Evolutionary conservation across 148 eudicot genomes (phyloP).

Genomic region (Spergularia bocconei): DNA sequence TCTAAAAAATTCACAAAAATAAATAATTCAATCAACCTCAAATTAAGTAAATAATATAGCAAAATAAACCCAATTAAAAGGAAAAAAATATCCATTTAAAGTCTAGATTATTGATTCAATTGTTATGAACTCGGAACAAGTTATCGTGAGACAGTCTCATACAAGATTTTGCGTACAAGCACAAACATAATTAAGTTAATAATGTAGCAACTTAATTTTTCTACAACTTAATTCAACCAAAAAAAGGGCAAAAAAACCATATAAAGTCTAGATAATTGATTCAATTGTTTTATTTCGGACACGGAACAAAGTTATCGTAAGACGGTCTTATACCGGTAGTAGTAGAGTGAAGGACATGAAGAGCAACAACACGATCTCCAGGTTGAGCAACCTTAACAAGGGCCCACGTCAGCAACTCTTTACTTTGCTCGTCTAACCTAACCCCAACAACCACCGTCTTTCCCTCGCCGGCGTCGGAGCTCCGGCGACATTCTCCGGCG

Average conservation of each 20-base stretch:
- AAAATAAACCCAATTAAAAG: neutral
- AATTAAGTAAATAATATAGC: neutral
- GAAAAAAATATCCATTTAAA: too few species aligned
- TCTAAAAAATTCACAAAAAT: slow-evolving; percentile 9
- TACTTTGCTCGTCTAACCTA: slow-evolving; percentile 43
- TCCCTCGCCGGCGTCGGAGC: slow-evolving; percentile 2
- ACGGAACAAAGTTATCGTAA: neutral
- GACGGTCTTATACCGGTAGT: neutral
- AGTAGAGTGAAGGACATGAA: slow-evolving; percentile 37
- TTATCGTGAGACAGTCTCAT: neutral
- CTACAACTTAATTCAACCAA: too few species aligned
- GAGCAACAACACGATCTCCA: slow-evolving; percentile 55
- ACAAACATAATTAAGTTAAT: too few species aligned
- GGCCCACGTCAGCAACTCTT: slow-evolving; percentile 50
- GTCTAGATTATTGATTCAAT: too few species aligned
- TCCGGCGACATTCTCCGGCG: slow-evolving; percentile 17
- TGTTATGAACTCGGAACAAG: neutral
- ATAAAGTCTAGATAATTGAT: too few species aligned
- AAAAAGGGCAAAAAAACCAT: too few species aligned
- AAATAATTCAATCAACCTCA: neutral
- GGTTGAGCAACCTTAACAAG: slow-evolving; percentile 49
- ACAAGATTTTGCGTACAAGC: too few species aligned
- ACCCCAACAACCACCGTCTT: slow-evolving; percentile 43
- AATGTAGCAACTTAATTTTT: too few species aligned
- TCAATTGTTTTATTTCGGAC: too few species aligned